Percentiles rank a stretch among this genome's conserved stretches.
Evolutionary conservation across 2,329 filamentous ascomycete genomes (phyloP).

Genomic region (Arthrobotrys iridis): DNA sequence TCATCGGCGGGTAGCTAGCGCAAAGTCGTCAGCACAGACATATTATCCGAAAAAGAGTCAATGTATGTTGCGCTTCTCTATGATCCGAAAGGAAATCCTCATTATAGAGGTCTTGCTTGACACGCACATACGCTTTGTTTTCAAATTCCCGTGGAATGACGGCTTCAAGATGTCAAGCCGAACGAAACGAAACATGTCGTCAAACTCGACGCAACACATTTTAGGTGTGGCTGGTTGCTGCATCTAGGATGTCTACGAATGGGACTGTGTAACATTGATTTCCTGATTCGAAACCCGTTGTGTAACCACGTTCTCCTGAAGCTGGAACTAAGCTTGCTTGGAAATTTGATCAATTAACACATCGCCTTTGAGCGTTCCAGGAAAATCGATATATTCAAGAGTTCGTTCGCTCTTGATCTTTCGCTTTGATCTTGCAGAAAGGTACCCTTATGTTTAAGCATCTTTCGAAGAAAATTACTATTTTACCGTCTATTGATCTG

Average conservation of each 20-base stretch:
- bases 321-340: too few relatives aligned
- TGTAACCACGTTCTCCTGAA: neutral
- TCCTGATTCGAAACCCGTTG: neutral
- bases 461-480: too few relatives aligned
- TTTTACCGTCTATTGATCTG: too few relatives aligned
- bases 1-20: neutral
- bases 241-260: neutral
- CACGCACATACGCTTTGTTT: too few relatives aligned
- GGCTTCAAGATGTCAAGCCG: neutral
- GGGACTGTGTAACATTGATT: neutral
- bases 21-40: neutral
- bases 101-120: too few relatives aligned
- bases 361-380: too few relatives aligned
- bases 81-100: neutral
- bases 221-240: constrained; percentile 3
- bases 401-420: too few relatives aligned
- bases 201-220: neutral
- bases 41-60: neutral
- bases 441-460: too few relatives aligned
- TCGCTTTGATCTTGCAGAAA: too few relatives aligned
- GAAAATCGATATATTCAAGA: too few relatives aligned
- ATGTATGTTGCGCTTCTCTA: neutral
- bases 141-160: neutral
- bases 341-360: too few relatives aligned
- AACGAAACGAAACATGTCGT: neutral